Evolutionary conservation across 768 basidiomycete genomes (phyloP), one percentile per base, ranked within the genome.

Genomic region (Lactarius hatsudake): DNA sequence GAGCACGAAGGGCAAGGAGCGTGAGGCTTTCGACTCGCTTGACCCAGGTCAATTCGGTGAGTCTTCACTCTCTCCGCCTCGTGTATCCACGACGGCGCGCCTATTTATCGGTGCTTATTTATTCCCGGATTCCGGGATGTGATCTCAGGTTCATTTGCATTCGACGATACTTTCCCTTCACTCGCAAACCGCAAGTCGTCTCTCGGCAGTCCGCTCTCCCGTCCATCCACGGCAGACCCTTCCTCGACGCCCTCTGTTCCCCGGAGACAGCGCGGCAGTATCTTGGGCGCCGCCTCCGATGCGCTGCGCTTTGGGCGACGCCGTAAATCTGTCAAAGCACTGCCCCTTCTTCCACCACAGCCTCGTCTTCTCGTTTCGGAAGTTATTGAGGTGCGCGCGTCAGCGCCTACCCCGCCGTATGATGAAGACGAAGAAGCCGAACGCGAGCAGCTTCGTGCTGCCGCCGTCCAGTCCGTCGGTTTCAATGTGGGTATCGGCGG

Each of bases 391-490:
- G 91, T 93, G 69, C 67, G 67, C 20, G 67, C 59, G 40, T 64
- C 67, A 2, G 62, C 62, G 4, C 62, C 53, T 32, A 75, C 72
- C 43, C 72, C 71, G 30, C 68, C 66, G 5, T 69, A 65, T n/a
- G 66, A 59, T 26, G 73, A 89, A 69, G 83, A 80, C 55, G 91
- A 93, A 72, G 81, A 84, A 58, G 87, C 88, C 72, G 91, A 93
- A 71, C 84, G 91, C 12, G 84, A 89, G 69, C 84, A 89, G n/a
- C 77, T 93, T 38, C 80, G 90, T 38, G 87, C 89, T 63, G 86
- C 84, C 45, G 91, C 91, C 20, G 91, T 91, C 0, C 87, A 90
- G 72, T 84, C 88, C 15, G 86, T 93, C 57, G 91, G 91, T 7
- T 79, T 92, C 38, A 83, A 80, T 63, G 83, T 84, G 12, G 82